Evolutionary conservation across 1,139 yeast genomes (phyloP), one percentile per base, ranked within the genome.

Genomic region (Saccharomyces hybrid): DNA sequence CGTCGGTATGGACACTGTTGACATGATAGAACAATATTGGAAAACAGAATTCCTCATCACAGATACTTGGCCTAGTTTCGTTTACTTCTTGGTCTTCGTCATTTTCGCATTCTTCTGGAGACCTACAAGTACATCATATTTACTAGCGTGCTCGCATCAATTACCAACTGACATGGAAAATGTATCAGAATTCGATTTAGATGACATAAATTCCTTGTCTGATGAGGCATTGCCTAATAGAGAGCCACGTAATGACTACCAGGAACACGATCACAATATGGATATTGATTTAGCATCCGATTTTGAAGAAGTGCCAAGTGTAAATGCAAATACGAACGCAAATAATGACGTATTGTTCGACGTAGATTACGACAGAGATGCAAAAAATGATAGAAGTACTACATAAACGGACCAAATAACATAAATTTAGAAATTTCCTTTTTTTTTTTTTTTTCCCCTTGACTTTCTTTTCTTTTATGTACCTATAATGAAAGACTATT

Each of bases 1-100:
- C 61, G 76, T 89, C 60, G 83, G 87, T 48, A 86, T 88, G 81
- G 79, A 88, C 19, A 77, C 84, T 5, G 78, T 85, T n/a, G 88
- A 88, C 60, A 79, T 88, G 68, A 78, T 90, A 60, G 95, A 90
- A 64, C 82, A 81, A 62, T 86, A 88, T 69, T 93, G 98, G 98
- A 88, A 89, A 71, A 81, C 88, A 41, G 82, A 95, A 59, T 90
- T 87, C 77, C 89, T 91, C 66, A 71, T 88, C 53, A 78, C 84
- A 54, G 97, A 90, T 62, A 93, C 95, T 72, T 89, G 97, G 96
- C 95, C 97, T 34, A 84, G 95, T 58, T 79, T 88, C 48, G 84
- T 90, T 27, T 91, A 88, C 72, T 88, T 86, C 68, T 71, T 84
- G 48, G 90, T 89, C 49, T 90, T 91, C 70, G 78, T 86, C 68